phyloP scores from a whole-genome alignment of 2,329 filamentous ascomycete species.

The Hypomyces rosellus region DNA sequence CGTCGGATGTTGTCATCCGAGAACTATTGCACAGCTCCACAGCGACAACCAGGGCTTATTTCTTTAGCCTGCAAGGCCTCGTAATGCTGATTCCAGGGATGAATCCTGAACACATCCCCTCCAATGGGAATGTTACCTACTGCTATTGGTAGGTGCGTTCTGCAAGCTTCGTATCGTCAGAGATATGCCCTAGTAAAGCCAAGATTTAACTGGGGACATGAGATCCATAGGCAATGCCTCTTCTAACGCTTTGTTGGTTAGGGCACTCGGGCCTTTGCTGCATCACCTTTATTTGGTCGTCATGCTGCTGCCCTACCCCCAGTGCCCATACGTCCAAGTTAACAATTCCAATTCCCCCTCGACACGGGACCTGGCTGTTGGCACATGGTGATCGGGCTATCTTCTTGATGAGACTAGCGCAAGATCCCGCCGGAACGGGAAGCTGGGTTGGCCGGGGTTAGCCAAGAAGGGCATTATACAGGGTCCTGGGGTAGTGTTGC shows the following conservation, averaged over 20 bases:
- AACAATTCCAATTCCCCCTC: background rate
- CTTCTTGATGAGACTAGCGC: conserved; percentile 5
- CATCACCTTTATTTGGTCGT: background rate
- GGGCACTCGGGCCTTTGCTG: background rate
- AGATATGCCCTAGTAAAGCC: conserved; percentile 7
- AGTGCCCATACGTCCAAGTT: background rate
- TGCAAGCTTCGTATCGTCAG: background rate
- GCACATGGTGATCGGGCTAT: conserved; percentile 10
- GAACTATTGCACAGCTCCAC: too few relatives aligned
- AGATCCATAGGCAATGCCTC: conserved; percentile 3
- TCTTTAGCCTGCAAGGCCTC: background rate
- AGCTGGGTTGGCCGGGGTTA: conserved; percentile 5
- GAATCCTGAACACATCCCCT: conserved; percentile 4
- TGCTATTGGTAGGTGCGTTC: conserved; percentile 8
- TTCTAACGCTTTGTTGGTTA: conserved; percentile 1
- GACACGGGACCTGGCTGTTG: conserved; percentile 2
- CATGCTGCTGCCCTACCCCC: background rate
- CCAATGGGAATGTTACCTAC: conserved; percentile 12
- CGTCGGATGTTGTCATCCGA: too few relatives aligned
- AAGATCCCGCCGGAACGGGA: conserved; percentile 13
- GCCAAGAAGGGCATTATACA: conserved; percentile 4
- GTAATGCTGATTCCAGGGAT: background rate
- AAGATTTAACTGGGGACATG: background rate
- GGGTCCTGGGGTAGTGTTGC: too few relatives aligned
- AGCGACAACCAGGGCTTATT: background rate